These are phyloP conservation scores for Cystobasidium sp. DNA, from an alignment of 1,284 basidiomycete species.

Conservation along the genomic window DNA sequence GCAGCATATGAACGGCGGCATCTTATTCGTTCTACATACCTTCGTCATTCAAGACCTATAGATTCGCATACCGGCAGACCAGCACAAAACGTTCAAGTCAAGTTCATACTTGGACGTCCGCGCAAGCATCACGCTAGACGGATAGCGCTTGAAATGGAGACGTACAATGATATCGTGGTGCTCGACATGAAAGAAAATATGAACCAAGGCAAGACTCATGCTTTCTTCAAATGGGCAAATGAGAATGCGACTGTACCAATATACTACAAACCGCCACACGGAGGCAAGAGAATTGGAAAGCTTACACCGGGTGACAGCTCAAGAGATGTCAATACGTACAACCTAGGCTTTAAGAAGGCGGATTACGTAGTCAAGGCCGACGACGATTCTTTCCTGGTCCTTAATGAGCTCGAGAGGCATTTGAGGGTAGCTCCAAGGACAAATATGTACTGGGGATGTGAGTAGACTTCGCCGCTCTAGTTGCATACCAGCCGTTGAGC, in stretches of 20 bases:
- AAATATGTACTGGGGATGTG: constrained; percentile 89
- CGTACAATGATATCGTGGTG: constrained; percentile 86
- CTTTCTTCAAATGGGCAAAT: constrained; percentile 86
- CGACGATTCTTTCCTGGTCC: constrained; percentile 91
- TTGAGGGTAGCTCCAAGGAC: constrained; percentile 71
- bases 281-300: constrained; percentile 41
- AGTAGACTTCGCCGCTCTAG: constrained; percentile 50
- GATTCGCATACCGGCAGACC: constrained; percentile 56
- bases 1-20: constrained; percentile 82
- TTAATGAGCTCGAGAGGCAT: constrained; percentile 86
- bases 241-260: constrained; percentile 88
- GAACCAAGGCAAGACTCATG: constrained; percentile 84
- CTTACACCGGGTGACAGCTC: constrained; percentile 44
- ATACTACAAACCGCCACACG: constrained; percentile 50
- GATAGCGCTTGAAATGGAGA: constrained; percentile 87
- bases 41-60: constrained; percentile 65
- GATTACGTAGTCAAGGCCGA: constrained; percentile 91
- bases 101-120: constrained; percentile 89
- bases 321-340: constrained; percentile 8
- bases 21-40: constrained; percentile 88
- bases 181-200: constrained; percentile 86
- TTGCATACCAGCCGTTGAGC: neutral
- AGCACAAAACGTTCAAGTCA: constrained; percentile 77
- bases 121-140: constrained; percentile 75
- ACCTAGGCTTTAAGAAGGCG: constrained; percentile 63